Percentiles rank a stretch among this genome's conserved stretches.
Evolutionary conservation across 257 asterid species (phyloP).

Genomic region (Solanum chiquidenum): DNA sequence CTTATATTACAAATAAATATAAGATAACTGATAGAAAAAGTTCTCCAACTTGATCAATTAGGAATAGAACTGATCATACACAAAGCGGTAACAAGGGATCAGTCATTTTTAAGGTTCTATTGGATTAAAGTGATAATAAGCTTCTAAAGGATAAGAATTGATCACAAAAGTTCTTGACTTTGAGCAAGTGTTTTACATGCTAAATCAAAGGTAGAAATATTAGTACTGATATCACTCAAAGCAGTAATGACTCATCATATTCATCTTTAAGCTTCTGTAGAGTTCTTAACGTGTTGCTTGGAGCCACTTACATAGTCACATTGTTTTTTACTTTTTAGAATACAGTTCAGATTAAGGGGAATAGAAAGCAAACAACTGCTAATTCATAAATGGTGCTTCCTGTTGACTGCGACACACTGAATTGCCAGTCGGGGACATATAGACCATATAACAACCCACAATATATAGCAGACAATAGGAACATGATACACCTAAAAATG

Average conservation of each 20-base stretch:
- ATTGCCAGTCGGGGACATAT: slow-evolving; percentile 68
- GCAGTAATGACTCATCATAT: background rate
- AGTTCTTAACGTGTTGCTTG: background rate
- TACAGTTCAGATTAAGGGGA: background rate
- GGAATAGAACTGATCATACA: background rate
- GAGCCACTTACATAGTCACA: too few relatives aligned
- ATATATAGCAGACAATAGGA: slow-evolving; percentile 35
- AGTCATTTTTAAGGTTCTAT: background rate
- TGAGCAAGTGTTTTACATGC: background rate
- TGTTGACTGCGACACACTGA: slow-evolving; percentile 22
- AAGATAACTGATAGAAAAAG: background rate
- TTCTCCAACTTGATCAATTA: background rate
- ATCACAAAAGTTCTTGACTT: background rate
- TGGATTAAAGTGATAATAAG: background rate
- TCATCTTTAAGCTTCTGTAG: background rate
- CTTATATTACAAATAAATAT: background rate
- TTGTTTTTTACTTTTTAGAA: background rate
- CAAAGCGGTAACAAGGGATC: background rate
- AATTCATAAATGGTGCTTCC: slow-evolving; percentile 32
- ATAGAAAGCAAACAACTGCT: background rate
- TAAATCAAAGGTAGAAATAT: background rate
- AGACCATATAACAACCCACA: slow-evolving; percentile 54
- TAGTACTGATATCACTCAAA: background rate
- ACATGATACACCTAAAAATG: slow-evolving; percentile 35
- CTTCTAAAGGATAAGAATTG: background rate